phyloP scores from a whole-genome alignment of 306 rosid species.

The Corylus heterophylla region DNA sequence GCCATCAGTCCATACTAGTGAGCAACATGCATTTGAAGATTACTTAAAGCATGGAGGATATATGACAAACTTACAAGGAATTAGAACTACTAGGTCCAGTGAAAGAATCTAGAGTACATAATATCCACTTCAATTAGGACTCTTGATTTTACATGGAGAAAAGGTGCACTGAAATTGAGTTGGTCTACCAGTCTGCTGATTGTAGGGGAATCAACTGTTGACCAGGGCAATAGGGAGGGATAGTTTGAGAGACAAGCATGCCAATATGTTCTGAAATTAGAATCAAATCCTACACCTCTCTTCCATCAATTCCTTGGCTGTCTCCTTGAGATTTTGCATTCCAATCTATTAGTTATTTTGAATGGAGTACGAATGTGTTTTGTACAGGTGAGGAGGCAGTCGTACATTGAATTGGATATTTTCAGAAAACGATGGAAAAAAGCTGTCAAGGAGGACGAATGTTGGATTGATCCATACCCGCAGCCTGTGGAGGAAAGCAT shows the following conservation, averaged over 20 bases:
- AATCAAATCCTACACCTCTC: background rate
- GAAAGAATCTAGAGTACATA: background rate
- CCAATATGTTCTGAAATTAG: background rate
- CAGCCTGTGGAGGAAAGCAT: background rate
- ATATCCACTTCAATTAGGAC: background rate
- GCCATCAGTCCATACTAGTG: background rate
- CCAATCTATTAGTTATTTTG: background rate
- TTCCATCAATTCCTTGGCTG: background rate
- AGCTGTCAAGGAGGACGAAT: constrained; percentile 43
- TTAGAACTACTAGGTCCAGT: background rate
- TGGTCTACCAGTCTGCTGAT: background rate
- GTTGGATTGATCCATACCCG: constrained; percentile 47
- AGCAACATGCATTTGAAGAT: background rate
- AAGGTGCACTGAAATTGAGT: background rate
- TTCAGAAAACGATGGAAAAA: constrained; percentile 46
- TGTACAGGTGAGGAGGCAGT: constrained; percentile 57
- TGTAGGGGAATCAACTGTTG: background rate
- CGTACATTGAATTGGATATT: constrained; percentile 37
- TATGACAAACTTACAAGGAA: background rate
- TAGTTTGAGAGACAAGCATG: background rate
- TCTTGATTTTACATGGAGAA: background rate
- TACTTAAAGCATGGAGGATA: background rate
- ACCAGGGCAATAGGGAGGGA: background rate
- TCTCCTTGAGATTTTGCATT: background rate
- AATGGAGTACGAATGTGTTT: background rate